Base-by-base conservation (phyloP, 2,329 filamentous ascomycete species). In the Pyrenophora graminea region DNA sequence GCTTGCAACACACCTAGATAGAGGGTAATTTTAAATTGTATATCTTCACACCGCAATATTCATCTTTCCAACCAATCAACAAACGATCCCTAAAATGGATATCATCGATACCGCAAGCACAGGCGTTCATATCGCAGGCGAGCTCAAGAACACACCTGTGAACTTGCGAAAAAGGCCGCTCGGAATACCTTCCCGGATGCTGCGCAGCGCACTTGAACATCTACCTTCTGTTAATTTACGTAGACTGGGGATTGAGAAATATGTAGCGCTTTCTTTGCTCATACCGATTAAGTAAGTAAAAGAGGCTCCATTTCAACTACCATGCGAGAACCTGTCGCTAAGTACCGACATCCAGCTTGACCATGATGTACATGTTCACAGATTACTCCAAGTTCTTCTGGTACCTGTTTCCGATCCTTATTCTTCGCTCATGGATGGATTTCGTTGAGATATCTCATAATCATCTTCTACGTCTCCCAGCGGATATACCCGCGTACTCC, bases 141-240 rank as follows among this genome's bases (percentile, higher is more conserved):
- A 18, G 34, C 15, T 39, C 32, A 40, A 19, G 32, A 34, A 32
- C 10, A 30, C 23, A 12, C n/a, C 33, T 6, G 10, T n/a, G 17
- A 48, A 27, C 10, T 23, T 48, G 9, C 39, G 33, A 1, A 43
- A 37, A 36, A 5, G 42, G 32, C 40, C 42, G 10, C 18, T 45
- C 23, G 21, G 33, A 12, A 21, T 46, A n/a, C 39, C 48, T 3
- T 31, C 36, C 8, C 10, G 25, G 17, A 19, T 7, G 2, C 18
- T 51, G 10, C 31, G 42, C n/a, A 51, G 42, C n/a, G 48, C 43
- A 34, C 34, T 51, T 15, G 48, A 41, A 32, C 37, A 46, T 12
- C 9, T 51, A 1, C 42, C 48, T 1, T 34, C 30, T 3, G 48
- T 51, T 7, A 32, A 51, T 23, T n/a, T 43, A 5, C 15, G 30